A percentile compares a stretch with the other conserved stretches of the same genome.
phyloP scores from a whole-genome alignment of 352 stramenopile genomes.

The Phytopythium helicoides region DNA sequence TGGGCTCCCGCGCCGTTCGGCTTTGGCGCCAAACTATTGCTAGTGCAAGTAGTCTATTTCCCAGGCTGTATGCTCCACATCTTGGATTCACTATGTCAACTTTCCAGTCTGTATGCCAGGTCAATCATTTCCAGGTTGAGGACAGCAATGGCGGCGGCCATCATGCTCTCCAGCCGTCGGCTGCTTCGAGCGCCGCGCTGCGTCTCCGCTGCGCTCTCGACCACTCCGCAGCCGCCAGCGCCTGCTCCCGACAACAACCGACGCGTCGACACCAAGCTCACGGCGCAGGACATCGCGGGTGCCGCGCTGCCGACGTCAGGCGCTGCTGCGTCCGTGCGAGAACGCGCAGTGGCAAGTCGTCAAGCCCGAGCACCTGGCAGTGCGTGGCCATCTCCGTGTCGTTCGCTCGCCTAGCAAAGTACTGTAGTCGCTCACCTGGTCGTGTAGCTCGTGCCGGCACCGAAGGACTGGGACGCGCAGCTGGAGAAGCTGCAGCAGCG shows the following conservation, averaged over 20 bases:
- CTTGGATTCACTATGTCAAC: too few relatives aligned
- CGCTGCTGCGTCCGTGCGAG: slow-evolving; percentile 24
- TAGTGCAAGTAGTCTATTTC: too few relatives aligned
- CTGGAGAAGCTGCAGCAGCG: slow-evolving; percentile 51
- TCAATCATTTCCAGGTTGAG: background rate
- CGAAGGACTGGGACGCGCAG: slow-evolving; percentile 42
- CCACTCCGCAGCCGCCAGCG: background rate
- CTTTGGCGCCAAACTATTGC: too few relatives aligned
- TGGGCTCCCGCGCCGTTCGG: slow-evolving; percentile 4
- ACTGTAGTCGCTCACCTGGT: background rate
- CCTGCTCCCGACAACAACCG: background rate
- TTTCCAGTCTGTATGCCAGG: too few relatives aligned
- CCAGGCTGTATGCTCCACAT: too few relatives aligned
- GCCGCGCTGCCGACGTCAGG: slow-evolving; percentile 1
- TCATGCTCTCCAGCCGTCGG: background rate
- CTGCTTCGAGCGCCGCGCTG: background rate
- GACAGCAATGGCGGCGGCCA: background rate
- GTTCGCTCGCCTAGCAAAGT: background rate
- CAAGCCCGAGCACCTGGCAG: slow-evolving; percentile 40
- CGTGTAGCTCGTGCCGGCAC: slow-evolving; percentile 32
- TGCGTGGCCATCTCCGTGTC: background rate
- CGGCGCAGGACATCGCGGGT: background rate
- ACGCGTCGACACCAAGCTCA: background rate
- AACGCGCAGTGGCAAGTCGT: slow-evolving; percentile 57
- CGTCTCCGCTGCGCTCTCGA: too few relatives aligned